A percentile compares a stretch with the other conserved stretches of the same genome.
Evolutionary conservation across 73 alveolate genomes (phyloP).

Genomic region (Durusdinium trenchii): DNA sequence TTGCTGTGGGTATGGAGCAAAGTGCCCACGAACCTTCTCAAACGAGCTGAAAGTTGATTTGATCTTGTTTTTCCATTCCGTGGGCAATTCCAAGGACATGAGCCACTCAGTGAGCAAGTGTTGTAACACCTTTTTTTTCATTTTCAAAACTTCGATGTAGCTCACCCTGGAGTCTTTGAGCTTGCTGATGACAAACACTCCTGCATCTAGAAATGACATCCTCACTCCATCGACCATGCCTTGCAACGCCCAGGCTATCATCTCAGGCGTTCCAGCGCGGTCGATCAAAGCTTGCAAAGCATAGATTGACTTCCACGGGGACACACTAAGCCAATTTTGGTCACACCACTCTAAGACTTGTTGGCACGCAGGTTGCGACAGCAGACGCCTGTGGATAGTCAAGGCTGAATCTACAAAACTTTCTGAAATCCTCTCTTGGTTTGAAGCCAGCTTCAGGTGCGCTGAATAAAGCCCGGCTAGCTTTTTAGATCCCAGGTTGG

Average conservation of each 20-base stretch:
- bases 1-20: neutral
- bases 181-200: neutral
- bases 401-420: neutral
- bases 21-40: neutral
- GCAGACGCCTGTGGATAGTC: neutral
- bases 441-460: neutral
- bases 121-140: neutral
- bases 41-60: neutral
- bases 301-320: neutral
- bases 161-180: neutral
- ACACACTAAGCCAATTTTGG: neutral
- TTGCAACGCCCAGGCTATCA: neutral
- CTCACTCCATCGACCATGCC: constrained; percentile 2
- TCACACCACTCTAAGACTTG: neutral
- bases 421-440: neutral
- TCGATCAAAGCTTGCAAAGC: neutral
- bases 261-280: neutral
- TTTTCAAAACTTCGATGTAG: neutral
- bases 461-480: neutral
- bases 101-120: neutral
- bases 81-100: neutral
- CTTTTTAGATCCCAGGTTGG: neutral
- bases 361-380: neutral
- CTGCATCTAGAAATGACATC: neutral
- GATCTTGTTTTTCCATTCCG: neutral